Evolutionary conservation across 805 yeast species (phyloP), one percentile per base, ranked within the genome.

Genomic region (Candida sanyiensis): DNA sequence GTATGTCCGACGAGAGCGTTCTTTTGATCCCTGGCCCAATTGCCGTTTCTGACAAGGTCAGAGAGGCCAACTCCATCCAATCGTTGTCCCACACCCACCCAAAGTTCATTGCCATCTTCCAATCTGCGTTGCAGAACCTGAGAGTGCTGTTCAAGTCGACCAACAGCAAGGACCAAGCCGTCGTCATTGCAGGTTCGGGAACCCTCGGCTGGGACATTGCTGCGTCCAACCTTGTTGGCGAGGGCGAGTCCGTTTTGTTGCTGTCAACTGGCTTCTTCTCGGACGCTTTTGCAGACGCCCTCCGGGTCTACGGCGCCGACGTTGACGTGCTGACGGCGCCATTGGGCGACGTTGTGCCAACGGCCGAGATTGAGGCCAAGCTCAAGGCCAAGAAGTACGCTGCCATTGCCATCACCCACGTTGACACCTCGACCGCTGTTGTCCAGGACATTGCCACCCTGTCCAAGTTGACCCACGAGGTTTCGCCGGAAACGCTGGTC

Each of bases 351-450:
- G 71, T 70, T 25, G 85, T 85, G 15, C 73, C 82, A 22, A 57
- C 76, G 18, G 70, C 62, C 3, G 59, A 66, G 35, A 64, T 89
- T 31, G 82, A 78, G 56, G 57, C 64, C 9, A 72, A 77, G 41
- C 70, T 89, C 58, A 56, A 62, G 42, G 39, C 60, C 7, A 67
- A 70, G 37, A 62, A 66, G 44, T 90, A 83, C 67, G 59, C 73
- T 46, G 72, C 84, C 38, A 71, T 90, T 51, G 86, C 95, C 34
- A 73, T 89, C 53, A 90, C 97, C 29, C 97, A 90, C 52, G 96
- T 93, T 27, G 98, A 93, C 62, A 93, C 97, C 32, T 87, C 96
- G 2, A 87, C 97, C 25, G 95, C 95, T n/a, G 96, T 90, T 29
- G 74, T 88, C 28, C 68, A 80, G 32, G 82, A 84, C 54, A 79